Evolutionary conservation across 176 grass and related monocot genomes (phyloP).

Genomic region (Melocanna baccifera): DNA sequence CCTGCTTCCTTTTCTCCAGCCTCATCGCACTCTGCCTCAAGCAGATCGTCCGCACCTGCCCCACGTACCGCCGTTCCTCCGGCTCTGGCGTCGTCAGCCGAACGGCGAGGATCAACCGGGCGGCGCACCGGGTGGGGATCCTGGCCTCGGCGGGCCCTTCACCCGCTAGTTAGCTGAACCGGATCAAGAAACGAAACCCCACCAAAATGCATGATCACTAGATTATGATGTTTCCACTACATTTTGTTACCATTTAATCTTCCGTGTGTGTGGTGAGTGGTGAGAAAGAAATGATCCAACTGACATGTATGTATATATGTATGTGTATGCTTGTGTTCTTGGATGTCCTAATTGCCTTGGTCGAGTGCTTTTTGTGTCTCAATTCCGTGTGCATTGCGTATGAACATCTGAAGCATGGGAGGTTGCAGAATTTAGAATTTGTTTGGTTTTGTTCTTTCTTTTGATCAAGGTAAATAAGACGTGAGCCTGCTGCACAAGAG

Average conservation of each 20-base stretch:
- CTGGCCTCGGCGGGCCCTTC: conserved; percentile 66
- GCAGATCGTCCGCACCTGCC: conserved; percentile 68
- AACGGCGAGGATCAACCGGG: conserved; percentile 57
- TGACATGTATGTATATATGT: background rate
- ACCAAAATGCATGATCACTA: background rate
- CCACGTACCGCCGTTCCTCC: background rate
- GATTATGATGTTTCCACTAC: background rate
- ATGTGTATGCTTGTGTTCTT: background rate
- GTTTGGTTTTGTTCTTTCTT: background rate
- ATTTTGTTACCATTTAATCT: background rate
- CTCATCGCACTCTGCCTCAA: conserved; percentile 97
- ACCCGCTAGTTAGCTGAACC: conserved; percentile 21
- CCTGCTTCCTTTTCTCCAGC: conserved; percentile 96
- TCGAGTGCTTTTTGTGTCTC: background rate
- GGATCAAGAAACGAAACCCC: background rate
- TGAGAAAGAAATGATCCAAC: background rate
- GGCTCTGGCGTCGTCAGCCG: background rate
- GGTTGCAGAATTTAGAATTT: background rate
- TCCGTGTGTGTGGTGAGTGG: background rate
- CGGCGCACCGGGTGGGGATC: conserved; percentile 65
- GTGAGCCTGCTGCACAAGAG: too few relatives aligned
- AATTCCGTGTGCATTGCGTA: background rate
- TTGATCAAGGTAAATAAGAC: background rate
- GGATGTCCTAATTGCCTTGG: background rate
- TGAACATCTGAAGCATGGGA: background rate